These are phyloP conservation scores for Vaccinium corymbosum DNA, from an alignment of 148 eudicot genomes.

Conservation along the genomic window DNA sequence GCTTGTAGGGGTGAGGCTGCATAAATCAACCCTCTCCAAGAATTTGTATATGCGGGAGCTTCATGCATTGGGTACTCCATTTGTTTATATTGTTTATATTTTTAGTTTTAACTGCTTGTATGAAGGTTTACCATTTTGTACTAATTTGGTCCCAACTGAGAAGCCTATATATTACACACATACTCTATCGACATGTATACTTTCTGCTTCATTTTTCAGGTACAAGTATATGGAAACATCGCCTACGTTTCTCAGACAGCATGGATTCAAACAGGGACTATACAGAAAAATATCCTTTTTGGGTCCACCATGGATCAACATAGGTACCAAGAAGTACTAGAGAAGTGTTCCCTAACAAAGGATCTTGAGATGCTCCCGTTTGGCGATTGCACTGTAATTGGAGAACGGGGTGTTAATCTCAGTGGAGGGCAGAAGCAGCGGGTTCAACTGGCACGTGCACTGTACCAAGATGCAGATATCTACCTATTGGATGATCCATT, in stretches of 20 bases:
- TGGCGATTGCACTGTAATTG: constrained; percentile 53
- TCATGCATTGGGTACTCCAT: not conserved
- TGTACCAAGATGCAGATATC: constrained; percentile 54
- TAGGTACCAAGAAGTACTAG: constrained; percentile 39
- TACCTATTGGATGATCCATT: constrained; percentile 71
- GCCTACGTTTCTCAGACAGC: constrained; percentile 72
- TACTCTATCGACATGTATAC: not conserved
- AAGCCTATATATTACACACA: not conserved
- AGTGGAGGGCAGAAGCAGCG: constrained; percentile 67
- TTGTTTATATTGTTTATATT: not conserved
- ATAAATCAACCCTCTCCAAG: too few relatives aligned
- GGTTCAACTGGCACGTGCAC: constrained; percentile 53
- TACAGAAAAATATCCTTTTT: constrained; percentile 55
- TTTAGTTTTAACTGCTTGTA: not conserved
- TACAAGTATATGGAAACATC: constrained; percentile 40
- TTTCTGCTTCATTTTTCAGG: constrained; percentile 31
- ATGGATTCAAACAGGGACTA: constrained; percentile 75
- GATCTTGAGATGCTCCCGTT: constrained; percentile 47
- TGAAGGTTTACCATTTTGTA: not conserved
- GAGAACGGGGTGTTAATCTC: constrained; percentile 61
- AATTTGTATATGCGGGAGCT: too few relatives aligned
- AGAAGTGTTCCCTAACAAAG: constrained; percentile 40
- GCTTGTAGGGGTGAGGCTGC: too few relatives aligned
- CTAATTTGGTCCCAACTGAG: not conserved
- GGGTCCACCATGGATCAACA: constrained; percentile 43